Percentiles rank a stretch among this genome's conserved stretches.
Conservation (phyloP, 257 asterid species). For the Solanum habrochaites region DNA sequence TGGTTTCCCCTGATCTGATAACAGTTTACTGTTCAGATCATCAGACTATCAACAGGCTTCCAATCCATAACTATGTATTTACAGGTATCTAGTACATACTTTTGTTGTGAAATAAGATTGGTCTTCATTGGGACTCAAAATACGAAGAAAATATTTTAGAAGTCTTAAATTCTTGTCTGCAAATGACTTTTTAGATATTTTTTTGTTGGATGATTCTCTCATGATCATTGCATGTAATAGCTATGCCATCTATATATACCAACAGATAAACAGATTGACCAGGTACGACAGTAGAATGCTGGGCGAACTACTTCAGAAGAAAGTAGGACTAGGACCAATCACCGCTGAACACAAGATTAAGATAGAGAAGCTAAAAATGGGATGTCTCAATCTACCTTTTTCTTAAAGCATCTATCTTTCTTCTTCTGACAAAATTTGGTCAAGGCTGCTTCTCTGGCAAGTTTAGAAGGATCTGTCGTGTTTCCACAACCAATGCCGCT, state of each 20-base stretch:
- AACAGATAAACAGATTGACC: neutral
- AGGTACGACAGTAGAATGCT: neutral
- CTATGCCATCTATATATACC: neutral
- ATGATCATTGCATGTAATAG: neutral
- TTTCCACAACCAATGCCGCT: constrained; percentile 33
- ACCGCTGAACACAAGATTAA: neutral
- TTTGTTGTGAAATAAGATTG: neutral
- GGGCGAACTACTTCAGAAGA: neutral
- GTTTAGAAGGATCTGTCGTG: constrained; percentile 34
- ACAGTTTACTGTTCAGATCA: neutral
- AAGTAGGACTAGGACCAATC: neutral
- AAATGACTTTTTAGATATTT: neutral
- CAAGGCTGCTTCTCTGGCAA: constrained; percentile 60
- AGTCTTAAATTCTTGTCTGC: neutral
- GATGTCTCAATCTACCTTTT: constrained; percentile 35
- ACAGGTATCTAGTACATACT: neutral
- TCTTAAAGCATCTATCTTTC: constrained; percentile 58
- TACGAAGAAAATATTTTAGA: neutral
- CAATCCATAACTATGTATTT: neutral
- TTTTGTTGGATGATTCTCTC: neutral
- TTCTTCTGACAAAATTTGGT: constrained; percentile 64
- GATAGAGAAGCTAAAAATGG: neutral
- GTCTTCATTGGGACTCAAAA: neutral
- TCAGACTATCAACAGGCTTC: neutral
- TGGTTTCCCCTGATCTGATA: neutral